A percentile compares a stretch with the other conserved stretches of the same genome.
phyloP scores from a whole-genome alignment of 2,329 filamentous ascomycete genomes.

The Pseudopyrenochaeta lycopersici region DNA sequence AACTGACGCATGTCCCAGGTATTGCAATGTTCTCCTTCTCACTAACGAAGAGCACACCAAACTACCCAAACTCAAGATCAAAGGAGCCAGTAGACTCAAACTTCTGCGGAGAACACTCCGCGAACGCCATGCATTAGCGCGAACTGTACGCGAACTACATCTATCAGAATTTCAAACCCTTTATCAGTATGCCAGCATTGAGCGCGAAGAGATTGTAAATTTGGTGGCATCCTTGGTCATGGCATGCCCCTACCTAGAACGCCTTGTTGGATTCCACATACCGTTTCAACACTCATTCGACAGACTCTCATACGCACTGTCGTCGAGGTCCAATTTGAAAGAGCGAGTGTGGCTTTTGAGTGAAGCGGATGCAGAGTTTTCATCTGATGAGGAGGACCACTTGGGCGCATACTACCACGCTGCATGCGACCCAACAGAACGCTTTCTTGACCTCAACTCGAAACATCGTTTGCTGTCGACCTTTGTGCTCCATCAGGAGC shows the following conservation, averaged over 20 bases:
- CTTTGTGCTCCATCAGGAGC: constrained; percentile 57
- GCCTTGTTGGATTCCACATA: constrained; percentile 62
- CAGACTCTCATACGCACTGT: constrained; percentile 64
- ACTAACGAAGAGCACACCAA: constrained; percentile 51
- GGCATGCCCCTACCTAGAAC: constrained; percentile 66
- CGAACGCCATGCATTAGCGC: constrained; percentile 60
- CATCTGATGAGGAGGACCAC: constrained; percentile 46
- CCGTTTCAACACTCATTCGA: constrained; percentile 64
- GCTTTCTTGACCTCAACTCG: constrained; percentile 64
- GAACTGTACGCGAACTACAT: constrained; percentile 62
- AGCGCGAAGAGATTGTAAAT: constrained; percentile 61
- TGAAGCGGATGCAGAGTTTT: constrained; percentile 21
- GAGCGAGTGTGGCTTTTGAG: constrained; percentile 65
- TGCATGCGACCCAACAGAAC: constrained; percentile 60
- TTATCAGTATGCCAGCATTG: constrained; percentile 49
- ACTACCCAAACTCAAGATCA: constrained; percentile 53
- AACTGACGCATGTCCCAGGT: constrained; percentile 48
- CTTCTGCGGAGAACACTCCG: constrained; percentile 64
- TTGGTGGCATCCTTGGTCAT: constrained; percentile 65
- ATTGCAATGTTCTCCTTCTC: constrained; percentile 59
- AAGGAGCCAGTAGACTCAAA: constrained; percentile 61
- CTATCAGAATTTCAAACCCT: constrained; percentile 59
- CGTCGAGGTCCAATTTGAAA: constrained; percentile 62
- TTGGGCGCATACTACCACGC: constrained; percentile 38
- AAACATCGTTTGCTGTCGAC: constrained; percentile 63